phyloP scores from a whole-genome alignment of 2,329 filamentous ascomycete species.

The Aspergillus sergii region DNA sequence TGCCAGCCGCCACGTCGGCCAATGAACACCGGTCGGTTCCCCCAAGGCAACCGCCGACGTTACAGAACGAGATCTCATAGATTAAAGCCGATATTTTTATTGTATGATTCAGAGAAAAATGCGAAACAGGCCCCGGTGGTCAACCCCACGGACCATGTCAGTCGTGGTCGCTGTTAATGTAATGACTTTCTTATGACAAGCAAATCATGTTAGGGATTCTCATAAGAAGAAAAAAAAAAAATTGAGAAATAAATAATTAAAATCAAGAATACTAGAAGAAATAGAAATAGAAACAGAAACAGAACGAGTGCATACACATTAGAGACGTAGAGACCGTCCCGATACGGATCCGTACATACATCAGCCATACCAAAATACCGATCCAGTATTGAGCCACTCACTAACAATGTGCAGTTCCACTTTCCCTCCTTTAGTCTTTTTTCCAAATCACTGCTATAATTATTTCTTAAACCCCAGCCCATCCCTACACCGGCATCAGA shows the following conservation, averaged over 20 bases:
- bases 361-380: background rate
- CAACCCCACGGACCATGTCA: background rate
- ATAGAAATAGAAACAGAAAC: background rate
- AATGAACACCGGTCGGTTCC: constrained; percentile 2
- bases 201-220: background rate
- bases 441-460: constrained; percentile 15
- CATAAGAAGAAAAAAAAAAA: background rate
- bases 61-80: constrained; percentile 3
- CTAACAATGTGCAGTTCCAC: constrained; percentile 11
- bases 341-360: background rate
- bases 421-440: constrained; percentile 14
- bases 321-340: background rate
- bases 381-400: constrained; percentile 5
- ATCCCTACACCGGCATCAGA: constrained; percentile 16
- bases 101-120: background rate
- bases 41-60: constrained; percentile 1
- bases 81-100: background rate
- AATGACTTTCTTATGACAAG: background rate
- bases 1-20: constrained; percentile 5
- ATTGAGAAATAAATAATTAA: too few relatives aligned
- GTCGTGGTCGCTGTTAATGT: background rate
- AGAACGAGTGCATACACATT: background rate
- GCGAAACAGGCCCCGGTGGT: background rate
- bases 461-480: constrained; percentile 15
- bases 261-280: background rate